These are phyloP conservation scores for Coprinopsis marcescibilis DNA, from an alignment of 768 basidiomycete species.

Conservation along the genomic window DNA sequence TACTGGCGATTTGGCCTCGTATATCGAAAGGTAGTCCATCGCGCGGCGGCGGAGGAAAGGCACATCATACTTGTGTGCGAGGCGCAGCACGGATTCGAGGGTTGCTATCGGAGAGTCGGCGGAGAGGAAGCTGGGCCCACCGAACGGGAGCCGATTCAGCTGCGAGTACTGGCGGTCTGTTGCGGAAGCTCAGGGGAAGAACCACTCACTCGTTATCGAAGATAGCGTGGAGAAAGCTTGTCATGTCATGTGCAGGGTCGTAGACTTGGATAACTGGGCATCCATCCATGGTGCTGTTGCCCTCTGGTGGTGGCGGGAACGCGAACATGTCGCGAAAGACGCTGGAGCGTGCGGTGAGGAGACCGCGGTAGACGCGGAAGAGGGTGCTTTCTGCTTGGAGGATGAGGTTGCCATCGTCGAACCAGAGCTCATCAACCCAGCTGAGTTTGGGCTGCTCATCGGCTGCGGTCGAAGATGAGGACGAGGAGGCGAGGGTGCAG, in stretches of 20 bases:
- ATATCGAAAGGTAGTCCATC: constrained; percentile 30
- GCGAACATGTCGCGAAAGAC: constrained; percentile 35
- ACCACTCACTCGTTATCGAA: constrained; percentile 27
- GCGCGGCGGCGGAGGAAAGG: constrained; percentile 28
- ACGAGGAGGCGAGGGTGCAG: too few species aligned
- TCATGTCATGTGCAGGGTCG: constrained; percentile 28
- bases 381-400: constrained; percentile 27
- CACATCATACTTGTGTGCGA: constrained; percentile 35
- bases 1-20: too few species aligned
- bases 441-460: too few species aligned
- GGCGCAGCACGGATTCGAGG: constrained; percentile 29
- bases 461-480: too few species aligned
- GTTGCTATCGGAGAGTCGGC: constrained; percentile 25
- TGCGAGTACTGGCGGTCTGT: too few species aligned
- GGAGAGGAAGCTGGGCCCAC: constrained; percentile 28
- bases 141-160: constrained; percentile 25
- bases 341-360: constrained; percentile 27
- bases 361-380: constrained; percentile 30
- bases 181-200: background rate
- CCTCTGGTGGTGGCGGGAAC: constrained; percentile 28
- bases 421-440: constrained; percentile 23
- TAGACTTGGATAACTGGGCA: constrained; percentile 28
- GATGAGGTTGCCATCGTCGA: constrained; percentile 36
- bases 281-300: constrained; percentile 20
- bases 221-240: constrained; percentile 28